Conservation (phyloP, 306 rosid genomes). For the Prunus davidiana region DNA sequence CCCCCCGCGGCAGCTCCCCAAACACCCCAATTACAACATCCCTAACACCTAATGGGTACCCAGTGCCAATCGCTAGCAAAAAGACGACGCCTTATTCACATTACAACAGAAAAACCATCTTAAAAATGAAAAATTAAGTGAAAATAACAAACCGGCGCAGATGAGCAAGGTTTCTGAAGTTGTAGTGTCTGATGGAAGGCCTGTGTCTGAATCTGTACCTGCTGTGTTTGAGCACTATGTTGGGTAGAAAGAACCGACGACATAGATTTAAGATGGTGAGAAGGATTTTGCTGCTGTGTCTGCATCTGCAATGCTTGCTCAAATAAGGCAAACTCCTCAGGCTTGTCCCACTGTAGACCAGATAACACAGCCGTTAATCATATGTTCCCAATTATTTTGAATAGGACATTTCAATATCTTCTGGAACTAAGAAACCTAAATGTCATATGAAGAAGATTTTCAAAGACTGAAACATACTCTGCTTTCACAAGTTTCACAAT, state of each 20-base stretch:
- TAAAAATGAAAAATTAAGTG: background rate
- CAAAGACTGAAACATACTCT: slow-evolving; percentile 45
- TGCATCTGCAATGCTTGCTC: slow-evolving; percentile 54
- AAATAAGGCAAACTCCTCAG: slow-evolving; percentile 60
- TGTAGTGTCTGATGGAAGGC: slow-evolving; percentile 27
- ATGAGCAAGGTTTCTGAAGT: slow-evolving; percentile 28
- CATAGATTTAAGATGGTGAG: slow-evolving; percentile 30
- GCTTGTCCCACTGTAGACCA: slow-evolving; percentile 81
- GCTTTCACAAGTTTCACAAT: slow-evolving; percentile 81
- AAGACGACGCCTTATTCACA: background rate
- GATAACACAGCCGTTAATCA: slow-evolving; percentile 28
- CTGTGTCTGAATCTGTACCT: slow-evolving; percentile 39
- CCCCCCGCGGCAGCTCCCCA: no score
- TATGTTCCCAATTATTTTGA: background rate
- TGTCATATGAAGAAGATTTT: slow-evolving; percentile 22
- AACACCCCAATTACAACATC: no score
- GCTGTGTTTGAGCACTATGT: slow-evolving; percentile 37
- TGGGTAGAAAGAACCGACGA: slow-evolving; percentile 36
- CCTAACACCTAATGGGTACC: no score
- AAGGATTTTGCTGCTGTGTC: slow-evolving; percentile 40
- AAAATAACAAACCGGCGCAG: slow-evolving; percentile 4
- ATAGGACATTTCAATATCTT: background rate
- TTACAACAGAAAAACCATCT: background rate
- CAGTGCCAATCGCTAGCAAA: background rate
- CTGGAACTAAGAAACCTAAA: slow-evolving; percentile 16